Evolutionary conservation across 352 stramenopile genomes (phyloP).

Genomic region (Phytophthora pseudosyringae): DNA sequence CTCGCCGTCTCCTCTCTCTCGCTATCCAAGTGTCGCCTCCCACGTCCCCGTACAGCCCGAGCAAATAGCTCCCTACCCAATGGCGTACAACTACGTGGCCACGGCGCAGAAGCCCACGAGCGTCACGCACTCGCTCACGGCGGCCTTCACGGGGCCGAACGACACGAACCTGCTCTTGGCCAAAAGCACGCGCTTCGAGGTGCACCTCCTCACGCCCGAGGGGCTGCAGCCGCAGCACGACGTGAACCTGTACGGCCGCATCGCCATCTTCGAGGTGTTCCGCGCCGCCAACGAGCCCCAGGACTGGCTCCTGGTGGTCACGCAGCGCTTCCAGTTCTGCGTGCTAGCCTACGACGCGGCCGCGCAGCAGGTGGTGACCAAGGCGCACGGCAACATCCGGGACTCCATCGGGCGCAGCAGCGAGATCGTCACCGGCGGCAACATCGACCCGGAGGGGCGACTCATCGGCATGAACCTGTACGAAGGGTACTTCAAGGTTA

Average conservation of each 20-base stretch:
- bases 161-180: slow-evolving; percentile 92
- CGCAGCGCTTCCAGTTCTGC: slow-evolving; percentile 92
- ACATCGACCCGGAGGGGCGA: slow-evolving; percentile 86
- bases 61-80: slow-evolving; percentile 20
- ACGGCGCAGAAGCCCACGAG: slow-evolving; percentile 94
- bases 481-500: slow-evolving; percentile 92
- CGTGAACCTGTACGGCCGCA: slow-evolving; percentile 87
- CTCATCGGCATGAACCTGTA: slow-evolving; percentile 93
- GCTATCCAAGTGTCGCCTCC: slow-evolving; percentile 1
- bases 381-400: slow-evolving; percentile 86
- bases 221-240: slow-evolving; percentile 88
- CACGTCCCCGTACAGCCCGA: slow-evolving; percentile 5
- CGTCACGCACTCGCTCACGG: slow-evolving; percentile 93
- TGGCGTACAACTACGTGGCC: slow-evolving; percentile 94
- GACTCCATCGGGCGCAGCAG: slow-evolving; percentile 89
- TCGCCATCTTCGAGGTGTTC: slow-evolving; percentile 90
- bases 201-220: slow-evolving; percentile 88
- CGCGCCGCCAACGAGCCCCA: slow-evolving; percentile 71
- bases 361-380: slow-evolving; percentile 80
- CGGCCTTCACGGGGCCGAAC: slow-evolving; percentile 84
- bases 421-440: slow-evolving; percentile 89
- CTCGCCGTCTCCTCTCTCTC: slow-evolving; percentile 6
- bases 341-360: slow-evolving; percentile 83
- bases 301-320: slow-evolving; percentile 91
- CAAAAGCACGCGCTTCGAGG: slow-evolving; percentile 90